These are phyloP conservation scores for Penicillium salamii DNA, from an alignment of 495 filamentous ascomycete genomes.

Conservation along the genomic window DNA sequence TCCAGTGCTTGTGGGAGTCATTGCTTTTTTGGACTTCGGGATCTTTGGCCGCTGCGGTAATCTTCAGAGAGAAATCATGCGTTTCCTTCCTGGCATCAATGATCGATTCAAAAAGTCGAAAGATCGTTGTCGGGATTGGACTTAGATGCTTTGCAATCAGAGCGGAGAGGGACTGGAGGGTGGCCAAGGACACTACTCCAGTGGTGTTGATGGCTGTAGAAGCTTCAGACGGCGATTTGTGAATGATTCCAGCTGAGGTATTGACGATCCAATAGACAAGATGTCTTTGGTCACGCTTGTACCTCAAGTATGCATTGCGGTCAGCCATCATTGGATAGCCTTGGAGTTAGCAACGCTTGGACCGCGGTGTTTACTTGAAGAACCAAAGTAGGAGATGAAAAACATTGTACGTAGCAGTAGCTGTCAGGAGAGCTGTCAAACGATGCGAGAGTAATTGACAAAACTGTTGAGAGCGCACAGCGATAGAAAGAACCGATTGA, in stretches of 20 bases:
- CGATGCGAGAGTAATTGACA: no score
- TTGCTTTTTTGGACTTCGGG: constrained; percentile 12
- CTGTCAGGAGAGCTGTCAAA: no score
- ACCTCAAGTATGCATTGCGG: constrained; percentile 6
- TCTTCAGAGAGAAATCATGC: background rate
- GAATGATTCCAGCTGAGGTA: constrained; percentile 30
- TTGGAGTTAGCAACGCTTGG: constrained; percentile 6
- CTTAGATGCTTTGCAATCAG: background rate
- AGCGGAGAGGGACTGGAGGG: constrained; percentile 14
- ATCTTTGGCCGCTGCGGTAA: background rate
- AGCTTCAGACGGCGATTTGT: background rate
- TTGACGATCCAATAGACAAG: constrained; percentile 43
- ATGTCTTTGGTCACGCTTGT: constrained; percentile 37
- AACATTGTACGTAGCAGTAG: no score
- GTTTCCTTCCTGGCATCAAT: background rate
- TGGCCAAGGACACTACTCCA: constrained; percentile 26
- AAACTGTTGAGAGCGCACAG: no score
- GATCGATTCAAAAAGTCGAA: background rate
- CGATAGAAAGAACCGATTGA: no score
- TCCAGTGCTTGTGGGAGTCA: background rate
- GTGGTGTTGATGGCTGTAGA: constrained; percentile 16
- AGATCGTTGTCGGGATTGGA: background rate
- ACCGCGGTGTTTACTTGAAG: no score
- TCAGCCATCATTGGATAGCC: background rate
- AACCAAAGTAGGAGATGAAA: no score